Evolutionary conservation across 805 yeast species (phyloP).

Genomic region (Zygoascus ofunaensis): DNA sequence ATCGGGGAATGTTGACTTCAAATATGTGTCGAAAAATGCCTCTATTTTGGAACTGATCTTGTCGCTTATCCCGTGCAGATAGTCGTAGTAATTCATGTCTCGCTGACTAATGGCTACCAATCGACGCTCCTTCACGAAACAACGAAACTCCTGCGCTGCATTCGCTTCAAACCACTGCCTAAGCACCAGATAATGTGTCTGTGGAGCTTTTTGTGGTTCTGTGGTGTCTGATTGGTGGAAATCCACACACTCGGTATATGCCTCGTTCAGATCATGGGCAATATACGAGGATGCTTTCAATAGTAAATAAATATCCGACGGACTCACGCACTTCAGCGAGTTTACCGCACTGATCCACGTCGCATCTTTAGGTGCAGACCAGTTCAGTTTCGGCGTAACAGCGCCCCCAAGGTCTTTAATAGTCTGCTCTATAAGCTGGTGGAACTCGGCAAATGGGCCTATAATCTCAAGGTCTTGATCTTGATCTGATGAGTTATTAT

Average conservation of each 20-base stretch:
- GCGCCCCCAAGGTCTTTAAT: conserved; percentile 44
- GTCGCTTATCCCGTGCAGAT: conserved; percentile 44
- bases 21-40: conserved; percentile 43
- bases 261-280: conserved; percentile 70
- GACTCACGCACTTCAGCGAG: conserved; percentile 58
- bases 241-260: conserved; percentile 46
- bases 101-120: conserved; percentile 76
- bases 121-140: conserved; percentile 58
- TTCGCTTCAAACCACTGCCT: conserved; percentile 76
- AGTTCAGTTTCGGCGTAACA: conserved; percentile 83
- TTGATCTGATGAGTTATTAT: conserved; percentile 17
- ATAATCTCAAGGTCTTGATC: conserved; percentile 33
- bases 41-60: conserved; percentile 41
- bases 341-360: conserved; percentile 82
- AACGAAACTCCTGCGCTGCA: conserved; percentile 87
- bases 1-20: conserved; percentile 44
- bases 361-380: conserved; percentile 97
- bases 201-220: conserved; percentile 29
- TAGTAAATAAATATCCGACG: conserved; percentile 69
- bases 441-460: conserved; percentile 46
- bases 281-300: conserved; percentile 83
- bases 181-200: conserved; percentile 44
- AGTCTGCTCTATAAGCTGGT: conserved; percentile 38
- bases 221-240: background rate
- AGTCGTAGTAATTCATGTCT: conserved; percentile 76